phyloP scores from a whole-genome alignment of 2,329 filamentous ascomycete species.

The Aspergillus transmontanensis region DNA sequence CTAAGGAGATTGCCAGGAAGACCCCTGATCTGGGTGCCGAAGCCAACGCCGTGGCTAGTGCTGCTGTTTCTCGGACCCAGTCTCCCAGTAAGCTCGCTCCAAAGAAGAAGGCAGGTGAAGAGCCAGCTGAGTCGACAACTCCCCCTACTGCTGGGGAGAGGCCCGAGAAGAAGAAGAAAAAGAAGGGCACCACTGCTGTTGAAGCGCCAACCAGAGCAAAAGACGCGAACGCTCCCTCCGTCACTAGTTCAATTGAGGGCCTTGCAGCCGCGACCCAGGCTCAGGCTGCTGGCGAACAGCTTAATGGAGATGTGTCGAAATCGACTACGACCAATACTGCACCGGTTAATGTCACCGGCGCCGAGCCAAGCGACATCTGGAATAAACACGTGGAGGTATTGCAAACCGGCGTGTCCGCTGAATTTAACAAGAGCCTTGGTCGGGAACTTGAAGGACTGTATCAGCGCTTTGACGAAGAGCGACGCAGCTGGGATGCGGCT shows the following conservation, averaged over 20 bases:
- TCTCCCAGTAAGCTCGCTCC: conserved; percentile 44
- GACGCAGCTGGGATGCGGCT: conserved; percentile 63
- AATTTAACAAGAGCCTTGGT: conserved; percentile 51
- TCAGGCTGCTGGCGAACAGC: conserved; percentile 11
- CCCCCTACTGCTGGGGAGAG: conserved; percentile 52
- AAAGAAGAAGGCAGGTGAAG: conserved; percentile 46
- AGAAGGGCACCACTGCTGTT: conserved; percentile 37
- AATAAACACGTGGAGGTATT: conserved; percentile 63
- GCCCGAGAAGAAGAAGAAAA: conserved; percentile 73
- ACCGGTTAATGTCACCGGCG: conserved; percentile 14
- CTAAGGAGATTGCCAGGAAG: conserved; percentile 45
- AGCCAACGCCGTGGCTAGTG: conserved; percentile 16
- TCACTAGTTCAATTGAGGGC: conserved; percentile 18
- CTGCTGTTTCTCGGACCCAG: conserved; percentile 30
- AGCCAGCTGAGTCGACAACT: conserved; percentile 29
- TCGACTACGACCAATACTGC: conserved; percentile 1
- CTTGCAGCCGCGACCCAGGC: conserved; percentile 6
- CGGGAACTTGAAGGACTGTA: conserved; percentile 60
- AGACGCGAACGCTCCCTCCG: conserved; percentile 27
- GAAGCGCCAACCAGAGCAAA: conserved; percentile 53
- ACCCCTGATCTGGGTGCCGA: conserved; percentile 37
- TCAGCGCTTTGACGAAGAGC: conserved; percentile 69
- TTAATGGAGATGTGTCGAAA: conserved; percentile 15
- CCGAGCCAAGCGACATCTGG: conserved; percentile 59
- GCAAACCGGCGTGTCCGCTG: conserved; percentile 49